Evolutionary conservation across 2,329 filamentous ascomycete genomes (phyloP).

Genomic region (Acarospora socialis): DNA sequence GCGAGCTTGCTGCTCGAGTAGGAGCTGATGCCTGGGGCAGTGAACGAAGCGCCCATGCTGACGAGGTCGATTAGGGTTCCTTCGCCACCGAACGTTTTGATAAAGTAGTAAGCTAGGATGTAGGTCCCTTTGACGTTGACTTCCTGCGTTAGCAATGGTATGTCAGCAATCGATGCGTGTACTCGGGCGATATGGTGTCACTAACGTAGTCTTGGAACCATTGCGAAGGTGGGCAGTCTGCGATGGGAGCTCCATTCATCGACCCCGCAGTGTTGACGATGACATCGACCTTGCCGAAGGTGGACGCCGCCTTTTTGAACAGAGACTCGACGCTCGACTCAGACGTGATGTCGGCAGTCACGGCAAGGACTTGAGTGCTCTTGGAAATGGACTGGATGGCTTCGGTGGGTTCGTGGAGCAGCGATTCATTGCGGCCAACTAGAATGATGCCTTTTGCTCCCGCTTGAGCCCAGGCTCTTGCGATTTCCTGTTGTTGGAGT

Average conservation of each 20-base stretch:
- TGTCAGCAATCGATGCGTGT: no score
- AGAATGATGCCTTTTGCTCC: constrained; percentile 20
- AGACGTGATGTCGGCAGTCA: constrained; percentile 12
- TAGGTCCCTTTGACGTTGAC: constrained; percentile 17
- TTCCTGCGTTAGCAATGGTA: no score
- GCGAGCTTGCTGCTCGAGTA: constrained; percentile 16
- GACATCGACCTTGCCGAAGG: constrained; percentile 16
- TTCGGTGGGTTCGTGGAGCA: constrained; percentile 9
- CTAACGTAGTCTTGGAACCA: constrained; percentile 17
- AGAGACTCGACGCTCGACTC: constrained; percentile 11
- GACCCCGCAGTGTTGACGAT: constrained; percentile 16
- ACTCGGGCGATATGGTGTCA: no score
- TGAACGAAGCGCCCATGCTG: constrained; percentile 14
- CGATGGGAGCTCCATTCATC: constrained; percentile 10
- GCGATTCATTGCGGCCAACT: constrained; percentile 16
- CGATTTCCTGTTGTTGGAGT: constrained; percentile 12
- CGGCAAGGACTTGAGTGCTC: constrained; percentile 7
- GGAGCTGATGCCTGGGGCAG: constrained; percentile 14
- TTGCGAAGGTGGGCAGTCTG: constrained; percentile 6
- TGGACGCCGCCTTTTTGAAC: constrained; percentile 11
- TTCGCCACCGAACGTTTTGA: constrained; percentile 13
- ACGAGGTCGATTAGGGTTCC: constrained; percentile 18
- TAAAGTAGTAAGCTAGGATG: constrained; percentile 15
- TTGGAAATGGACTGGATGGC: constrained; percentile 5
- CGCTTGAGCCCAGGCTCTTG: constrained; percentile 18